These are phyloP conservation scores for Pyrenophora graminea DNA, from an alignment of 2,329 filamentous ascomycete genomes.

Conservation along the genomic window DNA sequence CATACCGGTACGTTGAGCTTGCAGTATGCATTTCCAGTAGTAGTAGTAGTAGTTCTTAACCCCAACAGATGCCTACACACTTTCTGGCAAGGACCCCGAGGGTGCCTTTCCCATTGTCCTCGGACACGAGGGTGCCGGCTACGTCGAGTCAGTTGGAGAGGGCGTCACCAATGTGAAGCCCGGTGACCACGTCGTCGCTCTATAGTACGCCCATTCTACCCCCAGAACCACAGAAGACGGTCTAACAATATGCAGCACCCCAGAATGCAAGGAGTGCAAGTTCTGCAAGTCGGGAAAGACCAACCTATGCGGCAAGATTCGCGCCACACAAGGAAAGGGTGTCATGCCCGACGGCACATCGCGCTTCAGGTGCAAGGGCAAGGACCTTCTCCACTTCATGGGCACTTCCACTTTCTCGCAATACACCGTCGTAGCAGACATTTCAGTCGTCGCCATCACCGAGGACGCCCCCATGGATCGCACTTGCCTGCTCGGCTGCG, in stretches of 20 bases:
- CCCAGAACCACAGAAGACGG: background rate
- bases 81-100: conserved; percentile 87
- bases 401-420: conserved; percentile 98
- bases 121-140: conserved; percentile 50
- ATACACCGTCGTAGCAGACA: conserved; percentile 98
- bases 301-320: conserved; percentile 98
- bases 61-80: conserved; percentile 64
- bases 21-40: background rate
- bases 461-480: conserved; percentile 91
- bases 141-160: conserved; percentile 70
- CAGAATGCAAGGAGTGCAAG: conserved; percentile 97
- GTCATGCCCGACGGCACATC: conserved; percentile 97
- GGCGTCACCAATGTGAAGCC: conserved; percentile 93
- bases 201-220: conserved; percentile 43
- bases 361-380: conserved; percentile 91
- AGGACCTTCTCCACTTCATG: conserved; percentile 98
- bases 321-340: conserved; percentile 91
- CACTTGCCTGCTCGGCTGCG: conserved; percentile 93
- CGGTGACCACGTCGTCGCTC: conserved; percentile 76
- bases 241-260: conserved; percentile 66
- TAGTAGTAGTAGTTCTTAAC: background rate
- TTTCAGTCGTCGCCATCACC: conserved; percentile 94
- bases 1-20: conserved; percentile 75
- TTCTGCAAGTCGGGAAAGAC: conserved; percentile 99
- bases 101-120: conserved; percentile 56